A percentile compares a stretch with the other conserved stretches of the same genome.
phyloP scores from a whole-genome alignment of 2,329 filamentous ascomycete species.

The Hypoxylon sp. region DNA sequence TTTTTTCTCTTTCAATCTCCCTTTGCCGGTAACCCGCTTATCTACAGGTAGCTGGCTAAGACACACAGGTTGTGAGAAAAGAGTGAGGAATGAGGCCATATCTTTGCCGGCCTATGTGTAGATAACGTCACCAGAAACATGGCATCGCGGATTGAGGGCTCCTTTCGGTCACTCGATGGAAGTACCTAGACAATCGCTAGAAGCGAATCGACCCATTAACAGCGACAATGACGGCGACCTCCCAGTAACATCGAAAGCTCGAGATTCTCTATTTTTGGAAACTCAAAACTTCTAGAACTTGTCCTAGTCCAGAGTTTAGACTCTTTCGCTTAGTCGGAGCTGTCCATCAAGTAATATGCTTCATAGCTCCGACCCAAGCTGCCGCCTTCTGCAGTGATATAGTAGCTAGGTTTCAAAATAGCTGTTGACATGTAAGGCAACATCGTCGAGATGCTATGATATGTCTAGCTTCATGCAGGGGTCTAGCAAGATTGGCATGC shows the following conservation, averaged over 20 bases:
- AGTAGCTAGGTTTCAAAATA: slow-evolving; percentile 31
- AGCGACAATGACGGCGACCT: slow-evolving; percentile 18
- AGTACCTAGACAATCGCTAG: background rate
- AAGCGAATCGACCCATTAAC: slow-evolving; percentile 2
- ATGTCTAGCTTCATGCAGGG: slow-evolving; percentile 33
- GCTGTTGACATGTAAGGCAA: slow-evolving; percentile 17
- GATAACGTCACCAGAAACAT: slow-evolving; percentile 5
- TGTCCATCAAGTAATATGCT: slow-evolving; percentile 34
- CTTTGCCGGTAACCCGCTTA: slow-evolving; percentile 33
- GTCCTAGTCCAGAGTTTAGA: slow-evolving; percentile 9
- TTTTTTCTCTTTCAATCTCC: slow-evolving; percentile 13
- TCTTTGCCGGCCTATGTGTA: slow-evolving; percentile 25
- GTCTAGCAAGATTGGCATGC: slow-evolving; percentile 25
- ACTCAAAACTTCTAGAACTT: slow-evolving; percentile 37
- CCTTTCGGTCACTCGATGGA: slow-evolving; percentile 14
- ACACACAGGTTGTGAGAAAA: slow-evolving; percentile 17
- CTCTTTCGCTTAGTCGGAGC: slow-evolving; percentile 28
- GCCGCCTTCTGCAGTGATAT: slow-evolving; percentile 22
- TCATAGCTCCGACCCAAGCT: slow-evolving; percentile 27
- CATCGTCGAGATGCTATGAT: slow-evolving; percentile 26
- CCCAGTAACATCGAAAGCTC: slow-evolving; percentile 24
- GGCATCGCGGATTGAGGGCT: slow-evolving; percentile 1
- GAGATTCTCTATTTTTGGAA: slow-evolving; percentile 44
- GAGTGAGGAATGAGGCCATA: slow-evolving; percentile 28
- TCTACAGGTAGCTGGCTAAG: slow-evolving; percentile 12